These are phyloP conservation scores for Penicillium flavigenum DNA, from an alignment of 495 filamentous ascomycete species.

Conservation along the genomic window DNA sequence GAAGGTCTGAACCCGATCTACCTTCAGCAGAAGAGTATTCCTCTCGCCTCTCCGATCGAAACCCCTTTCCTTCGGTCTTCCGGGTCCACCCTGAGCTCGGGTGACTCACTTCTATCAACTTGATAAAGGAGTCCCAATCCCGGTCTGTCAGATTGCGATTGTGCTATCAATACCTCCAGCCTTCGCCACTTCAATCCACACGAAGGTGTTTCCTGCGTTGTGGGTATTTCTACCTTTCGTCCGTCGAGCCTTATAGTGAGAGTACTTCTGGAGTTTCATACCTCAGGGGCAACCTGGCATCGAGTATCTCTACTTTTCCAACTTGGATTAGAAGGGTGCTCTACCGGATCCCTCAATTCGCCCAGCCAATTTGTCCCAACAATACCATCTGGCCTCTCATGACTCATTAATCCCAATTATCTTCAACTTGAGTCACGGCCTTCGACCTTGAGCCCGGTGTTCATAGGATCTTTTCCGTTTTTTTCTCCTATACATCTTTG, in stretches of 20 bases:
- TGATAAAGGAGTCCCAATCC: slow-evolving; percentile 4
- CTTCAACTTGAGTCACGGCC: slow-evolving; percentile 38
- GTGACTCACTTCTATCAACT: slow-evolving; percentile 14
- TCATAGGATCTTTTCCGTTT: slow-evolving; percentile 35
- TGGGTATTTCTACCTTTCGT: slow-evolving; percentile 20
- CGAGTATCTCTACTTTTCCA: slow-evolving; percentile 41
- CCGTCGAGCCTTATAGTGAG: slow-evolving; percentile 21
- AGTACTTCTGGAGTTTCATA: slow-evolving; percentile 34
- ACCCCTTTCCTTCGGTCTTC: slow-evolving; percentile 6
- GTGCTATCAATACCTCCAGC: neutral
- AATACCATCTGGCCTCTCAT: slow-evolving; percentile 30
- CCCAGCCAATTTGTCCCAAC: slow-evolving; percentile 2
- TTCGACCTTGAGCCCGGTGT: slow-evolving; percentile 44
- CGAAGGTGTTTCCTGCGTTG: slow-evolving; percentile 8
- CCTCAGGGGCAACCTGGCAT: slow-evolving; percentile 37
- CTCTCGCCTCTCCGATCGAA: slow-evolving; percentile 1
- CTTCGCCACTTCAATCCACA: slow-evolving; percentile 8
- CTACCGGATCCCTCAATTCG: slow-evolving; percentile 30
- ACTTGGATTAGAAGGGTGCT: slow-evolving; percentile 40
- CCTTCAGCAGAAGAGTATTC: neutral
- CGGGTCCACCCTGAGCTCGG: slow-evolving; percentile 10
- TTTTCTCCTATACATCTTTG: slow-evolving; percentile 35
- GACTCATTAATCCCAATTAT: slow-evolving; percentile 41
- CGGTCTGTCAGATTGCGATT: neutral
- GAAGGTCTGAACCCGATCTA: neutral